Evolutionary conservation across 129 eudicot genomes (phyloP).

Genomic region (Rutidosis leptorrhynchoides): DNA sequence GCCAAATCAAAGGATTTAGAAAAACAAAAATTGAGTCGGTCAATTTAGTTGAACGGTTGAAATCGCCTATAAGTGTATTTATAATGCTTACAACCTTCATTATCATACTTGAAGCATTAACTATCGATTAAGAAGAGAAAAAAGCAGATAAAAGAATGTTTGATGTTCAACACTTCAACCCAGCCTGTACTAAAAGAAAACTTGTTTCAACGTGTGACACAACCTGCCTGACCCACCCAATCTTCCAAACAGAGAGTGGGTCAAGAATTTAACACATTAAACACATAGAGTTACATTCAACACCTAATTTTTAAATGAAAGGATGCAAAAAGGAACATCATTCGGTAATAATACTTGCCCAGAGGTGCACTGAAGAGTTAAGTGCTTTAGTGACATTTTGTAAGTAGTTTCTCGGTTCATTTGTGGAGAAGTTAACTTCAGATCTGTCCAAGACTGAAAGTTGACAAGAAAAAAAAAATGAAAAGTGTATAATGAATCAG

Average conservation of each 20-base stretch:
- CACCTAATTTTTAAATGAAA: not conserved
- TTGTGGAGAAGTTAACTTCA: constrained; percentile 91
- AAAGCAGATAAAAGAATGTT: not conserved
- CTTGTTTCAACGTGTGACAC: not conserved
- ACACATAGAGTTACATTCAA: not conserved
- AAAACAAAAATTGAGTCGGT: too few species aligned
- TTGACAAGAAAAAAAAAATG: constrained; percentile 10
- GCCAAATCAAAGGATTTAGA: not conserved
- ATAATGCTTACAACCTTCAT: not conserved
- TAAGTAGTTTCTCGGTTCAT: constrained; percentile 78
- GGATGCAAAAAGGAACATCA: not conserved
- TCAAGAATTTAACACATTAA: not conserved
- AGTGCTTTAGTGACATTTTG: constrained; percentile 69
- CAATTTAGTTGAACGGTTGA: not conserved
- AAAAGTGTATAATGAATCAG: not conserved
- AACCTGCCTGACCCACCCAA: not conserved
- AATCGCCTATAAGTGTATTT: not conserved
- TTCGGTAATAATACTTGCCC: constrained; percentile 44
- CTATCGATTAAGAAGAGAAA: not conserved
- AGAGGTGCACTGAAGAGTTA: constrained; percentile 67
- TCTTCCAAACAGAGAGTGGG: not conserved
- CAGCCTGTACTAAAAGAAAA: too few species aligned
- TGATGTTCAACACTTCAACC: not conserved
- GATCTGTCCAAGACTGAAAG: constrained; percentile 83
- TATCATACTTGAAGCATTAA: not conserved